phyloP scores from a whole-genome alignment of 768 basidiomycete species.

The Boletellus ananiceps region DNA sequence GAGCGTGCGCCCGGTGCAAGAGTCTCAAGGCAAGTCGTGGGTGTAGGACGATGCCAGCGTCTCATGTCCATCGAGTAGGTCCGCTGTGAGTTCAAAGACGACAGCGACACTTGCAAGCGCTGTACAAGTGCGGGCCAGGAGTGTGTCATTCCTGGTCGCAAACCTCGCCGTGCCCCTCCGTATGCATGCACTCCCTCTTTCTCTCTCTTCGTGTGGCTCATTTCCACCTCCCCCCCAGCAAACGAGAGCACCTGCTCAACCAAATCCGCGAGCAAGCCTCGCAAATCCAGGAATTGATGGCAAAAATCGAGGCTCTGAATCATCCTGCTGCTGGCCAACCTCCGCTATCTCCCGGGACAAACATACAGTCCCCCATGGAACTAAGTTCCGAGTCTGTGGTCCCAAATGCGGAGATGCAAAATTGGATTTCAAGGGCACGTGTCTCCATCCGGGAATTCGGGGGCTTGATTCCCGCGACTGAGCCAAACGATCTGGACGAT shows the following conservation, averaged over 20 bases:
- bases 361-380: constrained; percentile 26
- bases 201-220: not conserved
- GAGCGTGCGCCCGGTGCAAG: constrained; percentile 74
- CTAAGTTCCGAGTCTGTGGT: constrained; percentile 28
- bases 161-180: constrained; percentile 77
- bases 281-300: constrained; percentile 69
- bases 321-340: constrained; percentile 28
- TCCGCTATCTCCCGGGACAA: constrained; percentile 33
- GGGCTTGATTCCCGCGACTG: constrained; percentile 59
- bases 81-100: constrained; percentile 70
- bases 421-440: constrained; percentile 75
- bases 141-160: constrained; percentile 79
- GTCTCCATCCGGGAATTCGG: constrained; percentile 66
- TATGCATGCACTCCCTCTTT: constrained; percentile 34
- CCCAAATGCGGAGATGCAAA: constrained; percentile 54
- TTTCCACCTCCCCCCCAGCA: constrained; percentile 37
- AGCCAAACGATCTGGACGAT: constrained; percentile 47
- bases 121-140: constrained; percentile 68
- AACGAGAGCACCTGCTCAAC: constrained; percentile 74
- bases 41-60: not conserved
- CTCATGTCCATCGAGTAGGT: constrained; percentile 42
- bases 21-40: constrained; percentile 38
- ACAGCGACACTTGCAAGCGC: constrained; percentile 71
- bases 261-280: constrained; percentile 72
- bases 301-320: constrained; percentile 52